A percentile compares a stretch with the other conserved stretches of the same genome.
These are phyloP conservation scores for Sicyos baderoa DNA, from an alignment of 306 rosid species.

Conservation along the genomic window DNA sequence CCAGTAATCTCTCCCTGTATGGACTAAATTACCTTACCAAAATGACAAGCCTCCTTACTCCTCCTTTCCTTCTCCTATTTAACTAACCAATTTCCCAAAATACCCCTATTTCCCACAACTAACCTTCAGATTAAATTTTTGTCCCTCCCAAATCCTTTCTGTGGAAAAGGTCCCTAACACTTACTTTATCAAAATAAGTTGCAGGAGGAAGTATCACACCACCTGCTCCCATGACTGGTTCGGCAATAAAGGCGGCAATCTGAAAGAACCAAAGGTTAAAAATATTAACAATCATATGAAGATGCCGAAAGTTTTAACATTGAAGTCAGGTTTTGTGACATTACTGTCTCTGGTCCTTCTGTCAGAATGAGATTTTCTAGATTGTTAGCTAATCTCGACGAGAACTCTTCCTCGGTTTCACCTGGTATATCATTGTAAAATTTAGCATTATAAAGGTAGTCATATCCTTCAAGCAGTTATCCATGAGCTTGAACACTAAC, in stretches of 20 bases:
- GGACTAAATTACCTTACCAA: no score
- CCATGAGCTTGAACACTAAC: no score
- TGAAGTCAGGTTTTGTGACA: constrained; percentile 16
- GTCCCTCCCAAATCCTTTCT: no score
- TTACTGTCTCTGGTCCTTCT: constrained; percentile 94
- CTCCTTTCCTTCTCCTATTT: no score
- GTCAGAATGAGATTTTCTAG: constrained; percentile 73
- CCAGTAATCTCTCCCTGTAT: no score
- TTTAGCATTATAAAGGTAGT: constrained; percentile 12
- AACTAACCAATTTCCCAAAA: no score
- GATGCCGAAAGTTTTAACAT: constrained; percentile 19
- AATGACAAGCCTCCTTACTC: no score
- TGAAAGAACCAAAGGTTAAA: constrained; percentile 21
- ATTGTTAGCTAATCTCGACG: constrained; percentile 79
- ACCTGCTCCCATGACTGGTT: constrained; percentile 96
- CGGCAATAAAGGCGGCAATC: constrained; percentile 98
- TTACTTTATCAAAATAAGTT: constrained; percentile 83
- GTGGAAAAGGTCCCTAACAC: no score
- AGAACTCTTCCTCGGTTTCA: constrained; percentile 88
- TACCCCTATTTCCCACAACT: no score
- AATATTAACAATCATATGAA: constrained; percentile 1
- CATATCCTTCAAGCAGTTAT: no score
- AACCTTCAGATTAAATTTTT: no score
- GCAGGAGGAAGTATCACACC: constrained; percentile 88
- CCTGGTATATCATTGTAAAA: constrained; percentile 42